These are phyloP conservation scores for Sphagnum magellanicum DNA, from an alignment of 228 moss, liverwort and hornwort genomes.

Conservation along the genomic window DNA sequence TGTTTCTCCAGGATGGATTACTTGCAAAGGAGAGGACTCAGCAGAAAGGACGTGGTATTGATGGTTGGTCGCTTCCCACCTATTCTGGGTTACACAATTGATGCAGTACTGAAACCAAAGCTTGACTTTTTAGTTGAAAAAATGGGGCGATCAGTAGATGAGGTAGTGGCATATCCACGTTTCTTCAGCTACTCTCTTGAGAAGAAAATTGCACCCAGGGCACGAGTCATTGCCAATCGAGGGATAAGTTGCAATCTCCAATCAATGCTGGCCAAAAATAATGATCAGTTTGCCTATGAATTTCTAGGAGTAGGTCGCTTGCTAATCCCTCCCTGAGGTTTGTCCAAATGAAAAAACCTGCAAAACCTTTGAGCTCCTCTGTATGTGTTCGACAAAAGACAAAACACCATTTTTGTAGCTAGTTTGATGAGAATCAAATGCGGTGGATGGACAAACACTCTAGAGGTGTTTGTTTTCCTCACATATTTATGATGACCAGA, in stretches of 20 bases:
- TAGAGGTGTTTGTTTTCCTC: too few species aligned
- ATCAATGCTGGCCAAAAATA: conserved; percentile 71
- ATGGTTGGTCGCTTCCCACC: conserved; percentile 90
- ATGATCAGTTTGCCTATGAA: conserved; percentile 78
- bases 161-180: conserved; percentile 79
- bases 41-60: conserved; percentile 49
- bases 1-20: conserved; percentile 66
- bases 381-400: too few species aligned
- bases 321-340: conserved; percentile 34
- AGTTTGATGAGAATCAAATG: too few species aligned
- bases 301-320: conserved; percentile 71
- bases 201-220: conserved; percentile 80
- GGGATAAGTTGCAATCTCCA: conserved; percentile 62
- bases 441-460: too few species aligned
- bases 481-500: too few species aligned
- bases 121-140: conserved; percentile 58
- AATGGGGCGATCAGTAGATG: conserved; percentile 57
- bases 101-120: conserved; percentile 73
- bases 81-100: conserved; percentile 70
- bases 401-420: too few species aligned
- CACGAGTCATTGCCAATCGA: conserved; percentile 59
- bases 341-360: too few species aligned
- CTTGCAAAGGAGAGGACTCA: conserved; percentile 55
- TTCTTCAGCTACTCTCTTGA: conserved; percentile 95
- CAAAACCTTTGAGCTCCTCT: too few species aligned